phyloP scores from a whole-genome alignment of 352 stramenopile species.

The Phytopythium aichiense region DNA sequence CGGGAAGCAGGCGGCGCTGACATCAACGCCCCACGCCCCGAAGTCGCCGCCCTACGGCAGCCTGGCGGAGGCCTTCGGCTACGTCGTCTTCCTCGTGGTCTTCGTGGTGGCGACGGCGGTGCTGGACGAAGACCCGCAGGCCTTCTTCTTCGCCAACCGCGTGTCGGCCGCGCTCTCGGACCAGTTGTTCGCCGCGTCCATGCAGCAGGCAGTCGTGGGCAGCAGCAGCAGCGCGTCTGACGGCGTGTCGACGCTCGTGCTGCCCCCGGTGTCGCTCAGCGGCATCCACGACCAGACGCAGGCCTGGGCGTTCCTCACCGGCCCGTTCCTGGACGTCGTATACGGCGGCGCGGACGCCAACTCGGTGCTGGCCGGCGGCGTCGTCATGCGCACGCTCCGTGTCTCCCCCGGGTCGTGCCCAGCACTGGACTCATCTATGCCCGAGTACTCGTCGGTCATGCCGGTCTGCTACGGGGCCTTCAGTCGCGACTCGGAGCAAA shows the following conservation, averaged over 20 bases:
- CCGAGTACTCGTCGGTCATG: slow-evolving; percentile 56
- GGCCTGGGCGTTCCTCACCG: slow-evolving; percentile 60
- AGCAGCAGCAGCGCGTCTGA: neutral
- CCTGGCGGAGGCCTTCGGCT: slow-evolving; percentile 41
- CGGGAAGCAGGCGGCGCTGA: neutral
- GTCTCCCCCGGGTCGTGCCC: slow-evolving; percentile 51
- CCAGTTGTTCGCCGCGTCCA: slow-evolving; percentile 38
- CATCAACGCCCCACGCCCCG: neutral
- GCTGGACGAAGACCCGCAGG: slow-evolving; percentile 37
- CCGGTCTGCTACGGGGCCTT: slow-evolving; percentile 64
- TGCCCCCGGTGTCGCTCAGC: slow-evolving; percentile 37
- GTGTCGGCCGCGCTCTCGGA: slow-evolving; percentile 41
- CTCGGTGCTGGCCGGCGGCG: slow-evolving; percentile 46
- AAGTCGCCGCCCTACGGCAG: slow-evolving; percentile 45
- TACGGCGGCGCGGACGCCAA: slow-evolving; percentile 33
- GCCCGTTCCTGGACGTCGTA: slow-evolving; percentile 50
- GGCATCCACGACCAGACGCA: slow-evolving; percentile 55
- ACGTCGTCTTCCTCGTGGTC: slow-evolving; percentile 48
- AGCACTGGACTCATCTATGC: slow-evolving; percentile 33
- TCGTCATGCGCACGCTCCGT: slow-evolving; percentile 51
- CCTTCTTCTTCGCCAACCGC: slow-evolving; percentile 67
- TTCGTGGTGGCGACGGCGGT: slow-evolving; percentile 52
- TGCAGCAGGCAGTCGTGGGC: slow-evolving; percentile 3
- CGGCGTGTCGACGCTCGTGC: slow-evolving; percentile 13
- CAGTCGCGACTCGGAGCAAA: slow-evolving; percentile 28